Evolutionary conservation across 768 basidiomycete species (phyloP), one percentile per base, ranked within the genome.

Genomic region (Austroboletus eburneus): DNA sequence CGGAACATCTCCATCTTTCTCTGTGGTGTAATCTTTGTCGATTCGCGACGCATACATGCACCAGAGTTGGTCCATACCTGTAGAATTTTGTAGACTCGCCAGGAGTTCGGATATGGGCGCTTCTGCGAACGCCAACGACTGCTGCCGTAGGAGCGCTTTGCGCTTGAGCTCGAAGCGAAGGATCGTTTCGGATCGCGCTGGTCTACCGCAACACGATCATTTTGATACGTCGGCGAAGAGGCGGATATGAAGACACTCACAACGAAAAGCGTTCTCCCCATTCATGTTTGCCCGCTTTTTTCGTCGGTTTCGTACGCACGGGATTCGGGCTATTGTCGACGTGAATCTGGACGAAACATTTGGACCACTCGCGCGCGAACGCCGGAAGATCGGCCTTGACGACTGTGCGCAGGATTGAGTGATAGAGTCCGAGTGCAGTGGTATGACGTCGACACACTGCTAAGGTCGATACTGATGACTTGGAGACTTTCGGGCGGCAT

Each of bases 91-190:
- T 45, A 9, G 52, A 39, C 29, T 41, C 5, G 0, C 21, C 13
- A 63, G 34, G 25, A 63, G 45, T 27, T 61, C 62, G 13, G 47
- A 59, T 33, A 61, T 18, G 2, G 45, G 17, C 17, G 24, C 13
- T 9, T 59, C 51, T 22, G 43, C 55, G 14, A 18, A 48, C 4
- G 62, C 62, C 27, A 64, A 18, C 1, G 25, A 47, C 14, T 51
- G 45, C 5, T 54, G 50, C 24, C 50, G 48, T 20, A 55, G 42
- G 6, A 53, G 32, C 2, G 5, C n/a, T 39, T 58, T 60, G 7
- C 55, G 57, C 39, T 52, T 64, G 42, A 63, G 21, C 29, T 63
- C 62, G 6, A 63, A 64, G 9, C 49, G 62, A 33, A 62, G 46
- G 24, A 56, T 39, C 24, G 57, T 47, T 22, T 51, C 52, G 3